These are phyloP conservation scores for Pogostemon cablin DNA, from an alignment of 257 asterid species.

Conservation along the genomic window DNA sequence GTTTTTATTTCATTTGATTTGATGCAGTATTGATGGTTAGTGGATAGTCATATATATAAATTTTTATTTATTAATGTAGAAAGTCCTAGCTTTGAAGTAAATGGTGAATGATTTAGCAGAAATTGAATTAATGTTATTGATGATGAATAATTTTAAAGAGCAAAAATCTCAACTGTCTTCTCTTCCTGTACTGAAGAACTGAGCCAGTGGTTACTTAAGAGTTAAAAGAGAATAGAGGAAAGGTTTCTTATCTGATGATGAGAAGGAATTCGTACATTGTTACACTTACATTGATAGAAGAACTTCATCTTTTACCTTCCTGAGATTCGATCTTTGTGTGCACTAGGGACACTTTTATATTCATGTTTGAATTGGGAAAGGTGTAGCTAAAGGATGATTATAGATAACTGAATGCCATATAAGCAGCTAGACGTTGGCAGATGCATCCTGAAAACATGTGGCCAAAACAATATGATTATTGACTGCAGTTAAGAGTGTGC, in stretches of 20 bases:
- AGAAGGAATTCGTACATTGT: background rate
- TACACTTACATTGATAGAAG: background rate
- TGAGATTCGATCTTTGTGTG: background rate
- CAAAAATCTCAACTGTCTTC: background rate
- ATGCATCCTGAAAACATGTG: background rate
- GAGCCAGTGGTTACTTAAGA: background rate
- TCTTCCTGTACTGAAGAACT: background rate
- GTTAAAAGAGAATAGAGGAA: background rate
- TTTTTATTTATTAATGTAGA: background rate
- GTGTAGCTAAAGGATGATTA: background rate
- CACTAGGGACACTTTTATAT: background rate
- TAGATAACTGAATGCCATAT: background rate
- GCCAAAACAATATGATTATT: background rate
- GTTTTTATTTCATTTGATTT: no score
- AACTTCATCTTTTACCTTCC: constrained; percentile 2
- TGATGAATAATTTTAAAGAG: background rate
- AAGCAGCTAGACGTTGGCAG: background rate
- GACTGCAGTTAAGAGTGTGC: background rate
- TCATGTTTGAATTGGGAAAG: background rate
- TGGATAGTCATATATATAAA: no score
- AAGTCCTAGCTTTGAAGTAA: background rate
- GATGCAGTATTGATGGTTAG: no score
- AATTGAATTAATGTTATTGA: background rate
- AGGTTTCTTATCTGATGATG: background rate
- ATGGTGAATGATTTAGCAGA: background rate